Evolutionary conservation across 2,329 filamentous ascomycete genomes (phyloP), one percentile per base, ranked within the genome.

Genomic region (Phyllosticta capitalensis): DNA sequence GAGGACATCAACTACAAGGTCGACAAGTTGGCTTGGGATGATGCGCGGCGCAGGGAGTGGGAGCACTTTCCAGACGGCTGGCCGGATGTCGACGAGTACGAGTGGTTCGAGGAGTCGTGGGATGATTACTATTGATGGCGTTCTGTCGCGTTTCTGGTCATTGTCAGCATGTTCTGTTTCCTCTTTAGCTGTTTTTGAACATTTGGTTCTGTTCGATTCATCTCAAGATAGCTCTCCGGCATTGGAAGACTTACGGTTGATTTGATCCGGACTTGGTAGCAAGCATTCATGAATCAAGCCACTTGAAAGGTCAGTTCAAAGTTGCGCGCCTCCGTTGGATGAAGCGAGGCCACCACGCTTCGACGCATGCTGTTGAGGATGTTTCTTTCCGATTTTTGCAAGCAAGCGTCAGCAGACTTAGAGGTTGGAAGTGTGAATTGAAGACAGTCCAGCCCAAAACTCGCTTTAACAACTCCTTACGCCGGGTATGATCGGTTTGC

Each of bases 41-140:
- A 30, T 10, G 48, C 21, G 3, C 4, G 9, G 10, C 51, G 56
- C 5, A 54, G 21, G n/a, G 30, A 26, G 17, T 12, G 50, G 51
- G 2, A 45, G 33, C 22, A 48, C 21, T 50, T n/a, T 20, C 20
- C 22, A 17, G 54, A 50, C 9, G 21, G 17, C 3, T 53, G 51
- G 21, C 51, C 56, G 9, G 56, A 58, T 9, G 33, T 53, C 7
- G 38, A 54, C 49, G 50, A 58, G 14, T 45, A 21, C 14, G 56
- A 58, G 33, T 58, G 28, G 30, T 9, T 54, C 21, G 45, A 51
- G 10, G 56, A 58, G 21, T 58, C 50, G 21, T 58, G 50, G 50
- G 56, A 58, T 49, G 56, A 58, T 28, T 49, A 6, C n/a, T 58
- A 58, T 9, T 58, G 33, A 58, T 52, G 9, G 21, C n/a, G 3